A percentile compares a stretch with the other conserved stretches of the same genome.
These are phyloP conservation scores for Ogataea philodendri DNA, from an alignment of 805 yeast species.

Conservation along the genomic window DNA sequence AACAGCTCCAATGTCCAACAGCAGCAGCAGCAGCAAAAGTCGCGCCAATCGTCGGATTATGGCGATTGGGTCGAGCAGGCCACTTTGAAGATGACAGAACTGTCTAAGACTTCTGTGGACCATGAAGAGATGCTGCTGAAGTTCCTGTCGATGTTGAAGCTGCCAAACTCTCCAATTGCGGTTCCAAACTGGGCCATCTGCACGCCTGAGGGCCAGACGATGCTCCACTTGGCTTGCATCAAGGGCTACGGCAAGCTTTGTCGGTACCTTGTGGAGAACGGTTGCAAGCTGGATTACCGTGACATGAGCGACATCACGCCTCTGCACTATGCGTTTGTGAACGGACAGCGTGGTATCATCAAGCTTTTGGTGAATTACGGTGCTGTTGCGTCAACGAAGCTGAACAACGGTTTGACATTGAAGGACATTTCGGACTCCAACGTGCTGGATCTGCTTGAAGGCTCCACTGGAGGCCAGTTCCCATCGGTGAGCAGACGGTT, in stretches of 20 bases:
- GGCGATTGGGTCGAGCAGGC: slow-evolving; percentile 54
- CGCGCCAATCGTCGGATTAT: slow-evolving; percentile 19
- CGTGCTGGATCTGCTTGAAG: slow-evolving; percentile 35
- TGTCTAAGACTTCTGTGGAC: slow-evolving; percentile 43
- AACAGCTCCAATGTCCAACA: slow-evolving; percentile 35
- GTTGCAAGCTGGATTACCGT: slow-evolving; percentile 63
- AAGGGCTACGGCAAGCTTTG: slow-evolving; percentile 67
- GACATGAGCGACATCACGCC: slow-evolving; percentile 87
- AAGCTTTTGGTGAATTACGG: slow-evolving; percentile 60
- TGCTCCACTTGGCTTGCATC: slow-evolving; percentile 81
- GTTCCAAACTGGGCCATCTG: slow-evolving; percentile 78
- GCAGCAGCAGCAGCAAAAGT: slow-evolving; percentile 19
- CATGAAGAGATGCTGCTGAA: slow-evolving; percentile 50
- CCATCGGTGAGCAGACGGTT: slow-evolving; percentile 19
- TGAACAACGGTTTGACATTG: slow-evolving; percentile 48
- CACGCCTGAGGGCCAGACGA: slow-evolving; percentile 80
- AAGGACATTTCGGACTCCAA: slow-evolving; percentile 42
- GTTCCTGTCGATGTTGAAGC: slow-evolving; percentile 57
- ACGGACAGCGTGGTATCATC: slow-evolving; percentile 69
- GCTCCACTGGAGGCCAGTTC: slow-evolving; percentile 6
- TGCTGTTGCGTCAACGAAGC: slow-evolving; percentile 52
- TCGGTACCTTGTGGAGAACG: slow-evolving; percentile 59
- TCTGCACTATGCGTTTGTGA: slow-evolving; percentile 77
- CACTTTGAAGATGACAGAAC: slow-evolving; percentile 46
- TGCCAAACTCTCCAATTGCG: slow-evolving; percentile 57